These are phyloP conservation scores for Trifolium subterraneum DNA, from an alignment of 306 rosid species.

Conservation along the genomic window DNA sequence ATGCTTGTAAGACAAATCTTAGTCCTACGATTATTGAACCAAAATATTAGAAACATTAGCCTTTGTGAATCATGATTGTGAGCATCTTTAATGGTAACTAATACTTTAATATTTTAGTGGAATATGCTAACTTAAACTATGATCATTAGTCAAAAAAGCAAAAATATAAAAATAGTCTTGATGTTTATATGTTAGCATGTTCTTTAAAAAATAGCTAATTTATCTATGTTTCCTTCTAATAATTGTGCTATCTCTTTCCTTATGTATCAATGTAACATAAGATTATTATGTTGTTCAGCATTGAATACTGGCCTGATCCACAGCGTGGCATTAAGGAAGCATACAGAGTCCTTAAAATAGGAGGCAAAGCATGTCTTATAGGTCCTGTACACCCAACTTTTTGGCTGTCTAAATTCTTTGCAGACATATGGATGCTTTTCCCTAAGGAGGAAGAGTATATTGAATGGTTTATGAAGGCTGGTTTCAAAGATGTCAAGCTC, in stretches of 20 bases:
- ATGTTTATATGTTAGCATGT: not conserved
- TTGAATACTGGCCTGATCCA: slow-evolving; percentile 91
- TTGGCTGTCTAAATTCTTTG: slow-evolving; percentile 87
- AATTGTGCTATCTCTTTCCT: not conserved
- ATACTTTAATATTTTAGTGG: not conserved
- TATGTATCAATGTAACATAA: slow-evolving; percentile 17
- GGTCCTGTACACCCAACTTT: slow-evolving; percentile 91
- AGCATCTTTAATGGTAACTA: not conserved
- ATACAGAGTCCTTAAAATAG: slow-evolving; percentile 75
- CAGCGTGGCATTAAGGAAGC: slow-evolving; percentile 92
- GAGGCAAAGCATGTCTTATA: slow-evolving; percentile 84
- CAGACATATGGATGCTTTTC: slow-evolving; percentile 86
- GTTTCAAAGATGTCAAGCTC: slow-evolving; percentile 73
- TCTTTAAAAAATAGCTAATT: too few relatives aligned
- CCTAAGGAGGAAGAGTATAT: slow-evolving; percentile 89
- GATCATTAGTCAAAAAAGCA: not conserved
- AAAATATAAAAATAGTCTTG: not conserved
- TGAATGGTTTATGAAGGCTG: slow-evolving; percentile 82
- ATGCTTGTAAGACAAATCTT: too few relatives aligned
- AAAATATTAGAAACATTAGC: not conserved
- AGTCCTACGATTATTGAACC: not conserved
- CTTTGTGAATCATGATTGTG: not conserved
- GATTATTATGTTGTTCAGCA: slow-evolving; percentile 53
- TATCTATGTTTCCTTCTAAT: too few relatives aligned
- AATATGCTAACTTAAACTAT: not conserved